Evolutionary conservation across 2,329 filamentous ascomycete genomes (phyloP), one percentile per base, ranked within the genome.

Genomic region (Dactylellina haptotyla): DNA sequence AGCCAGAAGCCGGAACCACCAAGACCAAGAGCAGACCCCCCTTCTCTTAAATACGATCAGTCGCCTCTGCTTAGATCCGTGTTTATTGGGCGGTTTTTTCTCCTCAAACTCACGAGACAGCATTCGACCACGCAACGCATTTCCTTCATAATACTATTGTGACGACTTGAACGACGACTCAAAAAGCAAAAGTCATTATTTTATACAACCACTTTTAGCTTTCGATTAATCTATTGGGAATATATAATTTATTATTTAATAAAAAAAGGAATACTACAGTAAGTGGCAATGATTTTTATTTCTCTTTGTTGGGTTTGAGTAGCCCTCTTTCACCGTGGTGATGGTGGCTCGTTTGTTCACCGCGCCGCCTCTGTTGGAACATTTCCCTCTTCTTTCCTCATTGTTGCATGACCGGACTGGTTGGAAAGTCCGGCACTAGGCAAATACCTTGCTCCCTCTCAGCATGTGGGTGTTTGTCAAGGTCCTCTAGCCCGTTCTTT

Each of bases 21-120:
- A 43, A n/a, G 23, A 10, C 46, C 61, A 64, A 56, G 26, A 12
- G 50, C 46, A 59, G 8, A 48, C 45, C 51, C 45, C 46, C 59
- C 50, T 46, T 56, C 58, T 73, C 54, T 61, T 66, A 73, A 66
- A 73, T 66, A 73, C 61, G 61, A 66, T 66, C 69, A 34, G 61
- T 66, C 61, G 61, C 69, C 67, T 18, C 59, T 64, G 34, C 37
- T 57, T 57, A 61, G 48, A 61, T 59, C 69, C 69, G 61, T 73
- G 59, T 66, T 62, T 66, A 73, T 66, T 73, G 69, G 69, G 69
- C 56, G 61, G 50, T 45, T 69, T 69, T 51, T 45, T 61, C 34
- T 59, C 58, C 58, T 59, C 34, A 43, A 51, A 61, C 67, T 73
- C 69, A 73, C 69, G 69, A 65, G 69, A 73, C 61, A 54, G n/a